Base-by-base conservation (phyloP, 352 stramenopile species). In the Pythium aristosporum region DNA sequence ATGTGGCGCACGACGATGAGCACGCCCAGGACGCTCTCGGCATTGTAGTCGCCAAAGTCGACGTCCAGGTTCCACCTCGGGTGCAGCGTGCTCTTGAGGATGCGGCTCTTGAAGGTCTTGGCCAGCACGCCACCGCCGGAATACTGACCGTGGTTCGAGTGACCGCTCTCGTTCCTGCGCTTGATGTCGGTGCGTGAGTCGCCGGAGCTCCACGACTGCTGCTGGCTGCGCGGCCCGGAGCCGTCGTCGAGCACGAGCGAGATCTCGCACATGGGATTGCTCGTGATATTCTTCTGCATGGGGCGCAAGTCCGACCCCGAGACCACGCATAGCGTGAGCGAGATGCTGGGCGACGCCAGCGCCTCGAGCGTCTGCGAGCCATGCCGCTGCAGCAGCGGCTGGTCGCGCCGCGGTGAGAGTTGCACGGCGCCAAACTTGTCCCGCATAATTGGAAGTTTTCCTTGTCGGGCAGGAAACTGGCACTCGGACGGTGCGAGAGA, bases 31-130 rank as follows among this genome's bases (percentile, higher is more conserved):
- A 90, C 80, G 43, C 68, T 77, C 32, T 90, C 79, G 8, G 71
- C 80, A 63, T 90, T 80, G 20, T 89, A 79, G 61, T 90, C 80
- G 25, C 83, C 83, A 70, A 92, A 92, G 67, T 92, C 83, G 46
- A 89, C 79, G 61, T 90, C 79, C 47, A 92, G 81, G 65, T 90
- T 88, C 83, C 83, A 92, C 53, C 90, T 88, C 37, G 83, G 83
- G 63, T 92, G 90, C 21, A 92, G 73, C 42, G 83, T 87, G 52
- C 74, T 88, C 73, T 85, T 86, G 53, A 90, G 73, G 42, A 90
- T 62, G 37, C 70, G 77, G 23, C 77, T 84, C 52, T 75, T 75
- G 57, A 89, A 82, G 10, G 73, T 71, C 44, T 88, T 88, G 30
- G 74, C 75, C 32, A 52, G 16, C 37, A 77, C 34, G 43, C 61